phyloP scores from a whole-genome alignment of 768 basidiomycete species.

The Suillus hirtellus region DNA sequence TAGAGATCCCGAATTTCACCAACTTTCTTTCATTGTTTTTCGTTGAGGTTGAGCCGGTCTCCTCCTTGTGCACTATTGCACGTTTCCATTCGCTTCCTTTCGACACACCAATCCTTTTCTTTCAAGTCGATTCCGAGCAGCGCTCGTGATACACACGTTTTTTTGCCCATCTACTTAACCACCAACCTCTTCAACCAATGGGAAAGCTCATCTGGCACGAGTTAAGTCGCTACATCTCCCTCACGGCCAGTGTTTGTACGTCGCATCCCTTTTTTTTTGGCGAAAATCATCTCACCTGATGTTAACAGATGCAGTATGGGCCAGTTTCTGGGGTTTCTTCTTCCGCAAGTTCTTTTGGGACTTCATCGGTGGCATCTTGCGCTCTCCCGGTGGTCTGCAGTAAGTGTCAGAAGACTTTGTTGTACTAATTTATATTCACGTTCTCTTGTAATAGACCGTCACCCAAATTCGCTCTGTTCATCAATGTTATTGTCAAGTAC shows the following conservation, averaged over 20 bases:
- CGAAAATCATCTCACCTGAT: constrained; percentile 14
- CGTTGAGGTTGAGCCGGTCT: constrained; percentile 32
- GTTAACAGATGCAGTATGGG: constrained; percentile 72
- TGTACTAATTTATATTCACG: constrained; percentile 5
- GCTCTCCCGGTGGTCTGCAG: constrained; percentile 80
- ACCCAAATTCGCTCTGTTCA: constrained; percentile 59
- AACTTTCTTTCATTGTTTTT: constrained; percentile 9
- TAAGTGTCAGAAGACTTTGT: constrained; percentile 38
- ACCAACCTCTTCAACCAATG: constrained; percentile 43
- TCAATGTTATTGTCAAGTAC: constrained; percentile 70
- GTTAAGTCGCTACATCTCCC: constrained; percentile 65
- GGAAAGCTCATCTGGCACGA: constrained; percentile 84
- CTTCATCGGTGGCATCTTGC: constrained; percentile 79
- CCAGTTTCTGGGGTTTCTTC: constrained; percentile 74
- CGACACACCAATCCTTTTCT: constrained; percentile 24
- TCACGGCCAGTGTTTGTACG: constrained; percentile 75
- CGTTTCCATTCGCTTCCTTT: constrained; percentile 23
- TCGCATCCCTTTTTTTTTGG: constrained; percentile 24
- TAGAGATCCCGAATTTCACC: constrained; percentile 5
- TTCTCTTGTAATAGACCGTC: constrained; percentile 48
- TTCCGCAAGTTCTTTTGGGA: constrained; percentile 98
- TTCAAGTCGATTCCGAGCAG: constrained; percentile 20
- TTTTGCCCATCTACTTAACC: neutral
- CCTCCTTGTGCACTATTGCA: constrained; percentile 32
- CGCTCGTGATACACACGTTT: constrained; percentile 15